Evolutionary conservation across 768 basidiomycete genomes (phyloP).

Genomic region (Boletales sp.): DNA sequence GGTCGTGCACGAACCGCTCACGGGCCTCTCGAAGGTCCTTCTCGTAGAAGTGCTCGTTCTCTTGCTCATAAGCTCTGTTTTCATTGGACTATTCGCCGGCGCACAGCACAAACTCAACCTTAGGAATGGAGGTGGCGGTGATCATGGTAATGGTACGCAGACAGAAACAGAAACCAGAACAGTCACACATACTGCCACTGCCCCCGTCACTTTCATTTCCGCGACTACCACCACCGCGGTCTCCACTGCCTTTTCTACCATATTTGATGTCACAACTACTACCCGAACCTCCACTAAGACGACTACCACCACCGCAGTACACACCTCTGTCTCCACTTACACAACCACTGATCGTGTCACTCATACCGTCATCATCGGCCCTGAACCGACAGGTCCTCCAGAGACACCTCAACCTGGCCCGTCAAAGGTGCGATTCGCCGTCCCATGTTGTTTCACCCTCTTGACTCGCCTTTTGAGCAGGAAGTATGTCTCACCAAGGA

Average conservation of each 20-base stretch:
- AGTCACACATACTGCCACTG: constrained; percentile 30
- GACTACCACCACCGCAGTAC: constrained; percentile 35
- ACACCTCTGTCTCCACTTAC: constrained; percentile 37
- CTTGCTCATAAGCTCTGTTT: constrained; percentile 79
- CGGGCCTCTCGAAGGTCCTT: constrained; percentile 79
- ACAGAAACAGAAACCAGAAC: constrained; percentile 32
- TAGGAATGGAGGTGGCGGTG: constrained; percentile 35
- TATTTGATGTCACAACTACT: constrained; percentile 32
- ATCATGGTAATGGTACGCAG: constrained; percentile 32
- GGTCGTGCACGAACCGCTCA: constrained; percentile 72
- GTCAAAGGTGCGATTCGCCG: constrained; percentile 40
- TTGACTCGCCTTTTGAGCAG: constrained; percentile 31
- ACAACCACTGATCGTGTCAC: constrained; percentile 35
- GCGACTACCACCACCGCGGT: constrained; percentile 34
- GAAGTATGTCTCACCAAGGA: constrained; percentile 68
- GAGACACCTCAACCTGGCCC: constrained; percentile 59
- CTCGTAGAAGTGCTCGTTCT: constrained; percentile 71
- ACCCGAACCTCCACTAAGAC: constrained; percentile 41
- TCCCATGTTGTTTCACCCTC: neutral
- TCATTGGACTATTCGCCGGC: constrained; percentile 91
- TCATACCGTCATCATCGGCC: constrained; percentile 39
- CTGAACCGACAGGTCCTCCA: constrained; percentile 39
- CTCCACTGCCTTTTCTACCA: constrained; percentile 29
- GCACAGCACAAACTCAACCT: constrained; percentile 71
- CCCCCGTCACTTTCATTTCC: constrained; percentile 26